Base-by-base conservation (phyloP, 192 early-diverging fungal genomes). In the Coemansia sp. region DNA sequence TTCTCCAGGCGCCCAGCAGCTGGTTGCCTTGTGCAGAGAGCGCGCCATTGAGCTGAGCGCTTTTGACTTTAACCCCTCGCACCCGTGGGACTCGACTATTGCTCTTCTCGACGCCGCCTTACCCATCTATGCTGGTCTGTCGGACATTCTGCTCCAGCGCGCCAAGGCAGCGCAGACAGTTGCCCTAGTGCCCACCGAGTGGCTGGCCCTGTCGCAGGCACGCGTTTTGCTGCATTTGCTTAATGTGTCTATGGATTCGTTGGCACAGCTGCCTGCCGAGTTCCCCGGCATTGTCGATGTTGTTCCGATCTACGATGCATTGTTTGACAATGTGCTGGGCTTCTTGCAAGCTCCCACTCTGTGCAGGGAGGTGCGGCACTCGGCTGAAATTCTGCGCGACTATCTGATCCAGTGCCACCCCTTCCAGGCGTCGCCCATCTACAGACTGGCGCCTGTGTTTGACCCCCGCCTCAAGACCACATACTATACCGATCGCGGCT, bases 341-440 rank as follows among this genome's bases (percentile, higher is more conserved):
- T 56, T 72, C 12, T 56, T 79, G 46, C 53, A 65, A 34, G 43
- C 66, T 9, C 34, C 54, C 36, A 14, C 54, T 18, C 67, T 79
- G 46, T 59, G 60, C 56, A 39, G 57, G 12, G 58, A 46, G 19
- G 56, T 79, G 50, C 67, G 67, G 32, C 58, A 53, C 21, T 40
- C 67, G 43, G 70, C 58, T 29, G 70, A 72, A 56, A 43, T 55
- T 8, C 38, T 79, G 35, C 67, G 66, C 48, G 76, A 79, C 26
- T 56, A 79, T 14, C 39, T 79, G 56, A 43, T 46, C 3, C 76
- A 79, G 46, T 69, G 70, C 60, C 76, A 79, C 36, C 76, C 76
- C 43, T 79, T 79, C 76, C 76, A 72, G 70, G 46, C 67, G n/a
- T 79, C 76, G 65, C 66, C 76, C 0, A 70, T 79, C 21, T 79